Evolutionary conservation across 495 filamentous ascomycete genomes (phyloP).

Genomic region (Penicillium tannophilum): DNA sequence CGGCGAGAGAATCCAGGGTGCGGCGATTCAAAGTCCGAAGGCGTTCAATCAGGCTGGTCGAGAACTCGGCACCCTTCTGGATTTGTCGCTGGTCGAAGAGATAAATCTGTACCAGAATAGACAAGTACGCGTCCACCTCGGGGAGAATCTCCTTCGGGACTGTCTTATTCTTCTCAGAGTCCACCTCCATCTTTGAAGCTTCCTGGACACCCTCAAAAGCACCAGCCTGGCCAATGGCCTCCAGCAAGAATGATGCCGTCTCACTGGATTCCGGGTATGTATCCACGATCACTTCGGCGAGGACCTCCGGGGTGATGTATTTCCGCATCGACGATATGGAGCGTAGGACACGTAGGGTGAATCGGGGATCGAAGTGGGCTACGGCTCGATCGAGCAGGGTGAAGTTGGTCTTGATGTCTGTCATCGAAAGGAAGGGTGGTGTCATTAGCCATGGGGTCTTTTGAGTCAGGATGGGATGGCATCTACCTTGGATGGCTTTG

Average conservation of each 20-base stretch:
- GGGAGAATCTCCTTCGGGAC: constrained; percentile 73
- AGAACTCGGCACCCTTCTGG: constrained; percentile 80
- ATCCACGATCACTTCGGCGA: constrained; percentile 77
- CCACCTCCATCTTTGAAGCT: constrained; percentile 75
- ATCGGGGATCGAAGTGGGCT: constrained; percentile 89
- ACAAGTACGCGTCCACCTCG: constrained; percentile 90
- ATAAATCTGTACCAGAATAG: constrained; percentile 85
- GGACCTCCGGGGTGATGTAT: constrained; percentile 76
- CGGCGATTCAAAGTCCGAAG: constrained; percentile 89
- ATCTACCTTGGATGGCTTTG: constrained; percentile 67
- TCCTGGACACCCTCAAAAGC: constrained; percentile 57
- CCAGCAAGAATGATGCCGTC: constrained; percentile 68
- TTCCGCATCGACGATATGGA: constrained; percentile 96
- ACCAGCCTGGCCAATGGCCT: constrained; percentile 64
- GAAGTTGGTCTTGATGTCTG: constrained; percentile 95
- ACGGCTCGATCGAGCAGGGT: constrained; percentile 89
- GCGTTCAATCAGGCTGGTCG: constrained; percentile 73
- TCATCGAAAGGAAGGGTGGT: not conserved
- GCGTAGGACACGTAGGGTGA: constrained; percentile 87
- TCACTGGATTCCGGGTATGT: constrained; percentile 68
- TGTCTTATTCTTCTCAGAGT: constrained; percentile 55
- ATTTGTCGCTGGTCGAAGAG: constrained; percentile 82
- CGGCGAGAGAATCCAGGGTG: constrained; percentile 89
- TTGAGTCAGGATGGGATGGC: constrained; percentile 9
- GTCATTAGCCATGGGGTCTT: constrained; percentile 8